Percentiles rank a stretch among this genome's conserved stretches.
These are phyloP conservation scores for Paramecium bursaria DNA, from an alignment of 73 alveolate genomes.

Conservation along the genomic window DNA sequence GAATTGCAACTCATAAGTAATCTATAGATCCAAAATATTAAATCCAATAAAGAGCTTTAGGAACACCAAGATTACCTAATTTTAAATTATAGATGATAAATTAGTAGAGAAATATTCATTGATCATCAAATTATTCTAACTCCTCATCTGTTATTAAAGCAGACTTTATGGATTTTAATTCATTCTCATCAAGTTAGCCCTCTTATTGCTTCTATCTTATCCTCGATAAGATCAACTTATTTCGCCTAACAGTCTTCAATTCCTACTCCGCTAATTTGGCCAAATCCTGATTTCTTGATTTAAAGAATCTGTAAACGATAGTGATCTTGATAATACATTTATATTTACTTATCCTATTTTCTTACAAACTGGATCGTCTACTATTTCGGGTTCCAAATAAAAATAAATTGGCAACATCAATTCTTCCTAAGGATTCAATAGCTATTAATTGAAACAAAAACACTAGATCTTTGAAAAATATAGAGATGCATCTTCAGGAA, in stretches of 20 bases:
- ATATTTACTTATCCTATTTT: constrained; percentile 33
- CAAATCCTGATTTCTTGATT: constrained; percentile 62
- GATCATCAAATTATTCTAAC: too few species aligned
- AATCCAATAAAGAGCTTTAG: too few species aligned
- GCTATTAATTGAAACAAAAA: constrained; percentile 83
- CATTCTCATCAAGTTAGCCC: neutral
- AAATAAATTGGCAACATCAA: constrained; percentile 83
- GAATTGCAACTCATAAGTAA: too few species aligned
- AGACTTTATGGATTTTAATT: too few species aligned
- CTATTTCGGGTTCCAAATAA: constrained; percentile 85
- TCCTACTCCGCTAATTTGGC: constrained; percentile 61
- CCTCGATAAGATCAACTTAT: constrained; percentile 57
- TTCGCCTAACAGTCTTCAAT: constrained; percentile 18
- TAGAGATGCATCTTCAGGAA: constrained; percentile 83
- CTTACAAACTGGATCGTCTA: constrained; percentile 73
- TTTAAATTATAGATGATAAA: too few species aligned
- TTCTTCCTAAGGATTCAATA: constrained; percentile 84
- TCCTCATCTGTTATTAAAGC: too few species aligned
- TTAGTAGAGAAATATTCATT: too few species aligned
- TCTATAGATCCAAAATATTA: too few species aligned
- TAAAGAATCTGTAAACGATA: constrained; percentile 60
- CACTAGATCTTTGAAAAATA: constrained; percentile 86
- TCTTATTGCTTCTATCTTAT: constrained; percentile 24
- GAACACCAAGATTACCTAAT: too few species aligned
- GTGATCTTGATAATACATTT: neutral